Percentiles rank a stretch among this genome's conserved stretches.
phyloP scores from a whole-genome alignment of 1,139 yeast genomes.

The Sugiyamaella castrensis region DNA sequence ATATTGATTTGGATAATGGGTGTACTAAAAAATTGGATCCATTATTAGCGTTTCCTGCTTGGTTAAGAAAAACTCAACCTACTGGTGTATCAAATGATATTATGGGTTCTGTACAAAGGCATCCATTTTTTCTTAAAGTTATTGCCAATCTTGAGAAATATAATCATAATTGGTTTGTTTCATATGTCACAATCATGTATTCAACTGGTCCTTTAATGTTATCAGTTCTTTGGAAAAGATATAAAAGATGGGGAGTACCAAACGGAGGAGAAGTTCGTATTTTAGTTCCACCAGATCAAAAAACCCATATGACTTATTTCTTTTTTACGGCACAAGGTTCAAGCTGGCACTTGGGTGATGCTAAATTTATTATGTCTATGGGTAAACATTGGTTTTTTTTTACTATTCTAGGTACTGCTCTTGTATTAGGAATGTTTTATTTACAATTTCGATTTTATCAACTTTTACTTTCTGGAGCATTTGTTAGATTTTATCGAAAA shows the following conservation, averaged over 20 bases:
- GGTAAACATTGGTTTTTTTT: slow-evolving; percentile 69
- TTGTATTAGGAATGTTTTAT: slow-evolving; percentile 56
- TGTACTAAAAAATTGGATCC: slow-evolving; percentile 77
- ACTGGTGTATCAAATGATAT: slow-evolving; percentile 91
- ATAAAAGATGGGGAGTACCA: slow-evolving; percentile 58
- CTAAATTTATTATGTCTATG: slow-evolving; percentile 65
- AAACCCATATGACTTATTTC: slow-evolving; percentile 38
- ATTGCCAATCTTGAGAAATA: slow-evolving; percentile 61
- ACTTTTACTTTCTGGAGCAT: slow-evolving; percentile 18
- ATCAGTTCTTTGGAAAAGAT: slow-evolving; percentile 81
- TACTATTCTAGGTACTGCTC: slow-evolving; percentile 61
- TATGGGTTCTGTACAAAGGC: slow-evolving; percentile 82
- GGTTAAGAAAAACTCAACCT: slow-evolving; percentile 80
- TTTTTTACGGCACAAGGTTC: slow-evolving; percentile 74
- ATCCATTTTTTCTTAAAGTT: slow-evolving; percentile 75
- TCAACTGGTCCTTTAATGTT: slow-evolving; percentile 88
- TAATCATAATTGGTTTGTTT: slow-evolving; percentile 44
- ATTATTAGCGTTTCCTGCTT: slow-evolving; percentile 73
- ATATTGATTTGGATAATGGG: slow-evolving; percentile 87
- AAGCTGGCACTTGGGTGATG: slow-evolving; percentile 86
- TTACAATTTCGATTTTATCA: slow-evolving; percentile 46
- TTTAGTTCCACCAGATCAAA: slow-evolving; percentile 62
- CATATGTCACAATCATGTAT: slow-evolving; percentile 87
- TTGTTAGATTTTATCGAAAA: slow-evolving; percentile 9
- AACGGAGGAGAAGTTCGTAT: slow-evolving; percentile 45